phyloP scores from a whole-genome alignment of 345 rosid genomes.

The Bruguiera parviflora region DNA sequence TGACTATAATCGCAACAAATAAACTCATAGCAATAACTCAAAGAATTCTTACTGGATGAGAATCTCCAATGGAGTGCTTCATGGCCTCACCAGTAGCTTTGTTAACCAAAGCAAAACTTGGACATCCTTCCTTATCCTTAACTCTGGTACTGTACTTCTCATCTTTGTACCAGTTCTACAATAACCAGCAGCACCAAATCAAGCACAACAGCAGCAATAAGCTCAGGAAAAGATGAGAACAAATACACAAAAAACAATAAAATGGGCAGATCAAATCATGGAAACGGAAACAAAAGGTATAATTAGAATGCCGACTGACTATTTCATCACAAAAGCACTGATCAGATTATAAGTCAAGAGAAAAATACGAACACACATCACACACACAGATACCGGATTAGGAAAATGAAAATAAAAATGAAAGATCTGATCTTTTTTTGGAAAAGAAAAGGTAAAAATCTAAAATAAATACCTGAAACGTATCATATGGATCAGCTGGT shows the following conservation, averaged over 20 bases:
- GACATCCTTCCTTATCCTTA: slow-evolving; percentile 74
- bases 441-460: neutral
- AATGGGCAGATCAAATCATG: neutral
- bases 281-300: neutral
- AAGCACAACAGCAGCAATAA: neutral
- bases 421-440: neutral
- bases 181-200: slow-evolving; percentile 9
- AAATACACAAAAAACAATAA: neutral
- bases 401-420: too few relatives aligned
- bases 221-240: neutral
- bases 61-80: slow-evolving; percentile 72
- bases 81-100: slow-evolving; percentile 83
- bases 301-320: neutral
- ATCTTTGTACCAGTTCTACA: slow-evolving; percentile 86
- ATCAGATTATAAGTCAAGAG: too few relatives aligned
- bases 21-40: neutral
- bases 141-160: slow-evolving; percentile 78
- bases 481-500: slow-evolving; percentile 49
- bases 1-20: neutral
- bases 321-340: too few relatives aligned
- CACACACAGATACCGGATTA: too few relatives aligned
- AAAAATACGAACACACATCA: too few relatives aligned
- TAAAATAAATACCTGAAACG: slow-evolving; percentile 43
- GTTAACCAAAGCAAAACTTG: slow-evolving; percentile 79
- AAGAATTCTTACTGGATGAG: slow-evolving; percentile 66